These are phyloP conservation scores for Citrullus mucosospermus DNA, from an alignment of 306 rosid genomes.

Conservation along the genomic window DNA sequence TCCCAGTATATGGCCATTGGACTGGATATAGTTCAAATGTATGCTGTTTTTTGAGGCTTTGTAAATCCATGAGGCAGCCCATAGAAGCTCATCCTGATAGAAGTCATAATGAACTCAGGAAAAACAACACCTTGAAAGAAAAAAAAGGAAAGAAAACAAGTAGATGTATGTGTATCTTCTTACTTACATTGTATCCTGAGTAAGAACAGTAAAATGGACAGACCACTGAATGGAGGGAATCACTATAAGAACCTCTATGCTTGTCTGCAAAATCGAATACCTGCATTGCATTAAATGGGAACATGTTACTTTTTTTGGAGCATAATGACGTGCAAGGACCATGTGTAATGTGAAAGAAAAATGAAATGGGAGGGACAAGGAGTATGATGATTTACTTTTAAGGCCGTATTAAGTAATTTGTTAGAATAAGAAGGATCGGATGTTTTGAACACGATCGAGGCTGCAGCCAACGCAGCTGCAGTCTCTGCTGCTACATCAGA, in stretches of 20 bases:
- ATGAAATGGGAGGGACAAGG: neutral
- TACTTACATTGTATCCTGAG: conserved; percentile 69
- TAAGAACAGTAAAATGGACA: conserved; percentile 94
- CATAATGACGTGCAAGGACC: neutral
- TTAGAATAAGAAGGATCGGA: conserved; percentile 54
- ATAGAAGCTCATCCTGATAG: conserved; percentile 82
- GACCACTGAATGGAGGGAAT: conserved; percentile 49
- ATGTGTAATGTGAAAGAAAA: neutral
- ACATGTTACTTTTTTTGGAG: neutral
- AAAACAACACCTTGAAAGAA: neutral
- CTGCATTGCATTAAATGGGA: conserved; percentile 21
- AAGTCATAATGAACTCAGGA: neutral
- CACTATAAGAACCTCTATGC: conserved; percentile 74
- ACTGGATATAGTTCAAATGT: conserved; percentile 43
- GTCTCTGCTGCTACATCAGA: conserved; percentile 90
- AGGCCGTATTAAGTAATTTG: conserved; percentile 58
- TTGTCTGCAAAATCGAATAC: conserved; percentile 67
- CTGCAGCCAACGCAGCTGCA: conserved; percentile 81
- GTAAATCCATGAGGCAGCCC: conserved; percentile 91
- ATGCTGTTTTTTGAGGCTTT: conserved; percentile 47
- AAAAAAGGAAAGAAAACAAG: neutral
- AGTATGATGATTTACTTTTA: conserved; percentile 23
- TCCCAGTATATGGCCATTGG: conserved; percentile 73
- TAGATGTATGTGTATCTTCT: neutral
- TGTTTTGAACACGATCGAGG: conserved; percentile 66